Evolutionary conservation across 2,329 filamentous ascomycete species (phyloP), one percentile per base, ranked within the genome.

Genomic region (Ilyonectria sp.): DNA sequence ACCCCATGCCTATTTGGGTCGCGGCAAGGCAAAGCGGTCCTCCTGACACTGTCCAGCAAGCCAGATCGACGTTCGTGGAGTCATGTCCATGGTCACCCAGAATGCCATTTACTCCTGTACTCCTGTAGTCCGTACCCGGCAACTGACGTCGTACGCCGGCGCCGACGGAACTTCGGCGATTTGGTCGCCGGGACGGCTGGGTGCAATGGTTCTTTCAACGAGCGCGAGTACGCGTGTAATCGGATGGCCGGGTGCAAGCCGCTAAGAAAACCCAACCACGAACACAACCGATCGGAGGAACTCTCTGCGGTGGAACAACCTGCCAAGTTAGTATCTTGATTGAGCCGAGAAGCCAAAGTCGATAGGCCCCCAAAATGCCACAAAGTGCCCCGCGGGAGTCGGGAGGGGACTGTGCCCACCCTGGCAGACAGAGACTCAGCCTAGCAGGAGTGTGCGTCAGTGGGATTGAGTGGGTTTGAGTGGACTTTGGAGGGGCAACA

Each of bases 121-220:
- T 33, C 11, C 11, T 21, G 11, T 46, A 15, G 5, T 47, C 21
- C 44, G 26, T 29, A 29, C 47, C 6, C 13, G 29, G 10, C 8
- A 21, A 11, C 44, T 46, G 4, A 60, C 55, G 72, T 74, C 71
- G 68, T 72, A 72, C 69, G 69, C 69, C 65, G 68, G 53, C 71
- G 44, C 53, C 23, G 50, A 56, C 52, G 44, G 53, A 58, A 53
- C 35, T 53, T 50, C 58, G 26, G 47, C 35, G 31, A 21, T 58
- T 60, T 58, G 35, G 44, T 56, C 54, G 35, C 57, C 53, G 58
- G 58, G 23, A 21, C 47, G 58, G 57, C 57, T 47, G 53, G 58
- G 9, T 19, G 9, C 8, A 11, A 35, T 53, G 50, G 26, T 57
- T n/a, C 44, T 40, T 46, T 49, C 49, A 64, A 40, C 29, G 31